These are phyloP conservation scores for Torulaspora globosa DNA, from an alignment of 1,139 yeast species.

Conservation along the genomic window DNA sequence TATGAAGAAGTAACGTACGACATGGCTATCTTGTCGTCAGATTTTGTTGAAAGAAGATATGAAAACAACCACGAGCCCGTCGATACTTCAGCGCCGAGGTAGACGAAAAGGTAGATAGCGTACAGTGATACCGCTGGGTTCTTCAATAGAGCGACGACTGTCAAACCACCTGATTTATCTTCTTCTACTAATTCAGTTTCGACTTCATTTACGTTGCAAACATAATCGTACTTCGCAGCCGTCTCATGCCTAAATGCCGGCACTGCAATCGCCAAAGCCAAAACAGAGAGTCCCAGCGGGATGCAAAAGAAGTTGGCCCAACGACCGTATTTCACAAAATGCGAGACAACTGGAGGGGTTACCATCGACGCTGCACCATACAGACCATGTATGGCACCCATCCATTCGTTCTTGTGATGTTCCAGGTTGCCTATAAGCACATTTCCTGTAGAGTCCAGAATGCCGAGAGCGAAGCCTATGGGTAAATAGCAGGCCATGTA, in stretches of 20 bases:
- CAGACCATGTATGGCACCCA: slow-evolving; percentile 64
- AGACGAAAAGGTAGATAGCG: slow-evolving; percentile 51
- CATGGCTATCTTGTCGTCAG: slow-evolving; percentile 44
- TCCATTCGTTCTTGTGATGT: slow-evolving; percentile 53
- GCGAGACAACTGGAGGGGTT: slow-evolving; percentile 57
- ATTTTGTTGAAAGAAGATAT: slow-evolving; percentile 50
- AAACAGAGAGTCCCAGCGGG: slow-evolving; percentile 25
- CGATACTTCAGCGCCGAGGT: slow-evolving; percentile 66
- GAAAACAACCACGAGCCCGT: slow-evolving; percentile 68
- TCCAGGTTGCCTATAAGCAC: slow-evolving; percentile 54
- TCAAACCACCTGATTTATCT: slow-evolving; percentile 5
- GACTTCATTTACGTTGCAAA: slow-evolving; percentile 26
- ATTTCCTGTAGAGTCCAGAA: slow-evolving; percentile 57
- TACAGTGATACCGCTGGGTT: slow-evolving; percentile 48
- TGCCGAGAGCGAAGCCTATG: slow-evolving; percentile 58
- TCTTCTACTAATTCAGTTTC: slow-evolving; percentile 24
- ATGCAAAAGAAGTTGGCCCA: slow-evolving; percentile 35
- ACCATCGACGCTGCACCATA: slow-evolving; percentile 68
- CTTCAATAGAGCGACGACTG: slow-evolving; percentile 39
- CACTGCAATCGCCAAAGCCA: slow-evolving; percentile 22
- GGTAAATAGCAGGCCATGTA: slow-evolving; percentile 42
- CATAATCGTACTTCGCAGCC: slow-evolving; percentile 49
- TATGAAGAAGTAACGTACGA: slow-evolving; percentile 60
- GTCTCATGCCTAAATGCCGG: slow-evolving; percentile 53
- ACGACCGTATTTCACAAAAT: slow-evolving; percentile 37